A percentile compares a stretch with the other conserved stretches of the same genome.
phyloP scores from a whole-genome alignment of 2,329 filamentous ascomycete species.

The Pyrenochaeta sp. region DNA sequence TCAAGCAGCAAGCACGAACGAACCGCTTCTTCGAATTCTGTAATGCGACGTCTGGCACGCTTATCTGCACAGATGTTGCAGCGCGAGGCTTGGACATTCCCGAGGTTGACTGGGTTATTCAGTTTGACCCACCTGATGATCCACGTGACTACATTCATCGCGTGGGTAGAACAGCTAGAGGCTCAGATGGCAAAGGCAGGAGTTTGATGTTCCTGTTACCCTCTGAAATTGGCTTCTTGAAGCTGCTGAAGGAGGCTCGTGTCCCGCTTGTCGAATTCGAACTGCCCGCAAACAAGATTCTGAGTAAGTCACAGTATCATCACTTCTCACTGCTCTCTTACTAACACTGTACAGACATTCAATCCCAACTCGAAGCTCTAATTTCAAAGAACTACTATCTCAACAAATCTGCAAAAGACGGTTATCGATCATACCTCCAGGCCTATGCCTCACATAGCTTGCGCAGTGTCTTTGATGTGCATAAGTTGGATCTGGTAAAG shows the following conservation, averaged over 20 bases:
- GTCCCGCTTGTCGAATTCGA: slow-evolving; percentile 97
- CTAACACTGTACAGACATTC: slow-evolving; percentile 61
- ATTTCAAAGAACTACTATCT: slow-evolving; percentile 97
- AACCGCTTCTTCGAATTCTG: slow-evolving; percentile 98
- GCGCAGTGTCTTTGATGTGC: slow-evolving; percentile 83
- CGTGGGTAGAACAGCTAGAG: slow-evolving; percentile 92
- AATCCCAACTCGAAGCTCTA: slow-evolving; percentile 83
- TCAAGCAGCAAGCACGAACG: slow-evolving; percentile 99
- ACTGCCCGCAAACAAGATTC: slow-evolving; percentile 89
- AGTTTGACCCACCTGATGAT: slow-evolving; percentile 94
- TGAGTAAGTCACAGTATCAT: slow-evolving; percentile 49
- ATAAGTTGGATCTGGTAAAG: slow-evolving; percentile 83
- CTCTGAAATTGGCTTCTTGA: slow-evolving; percentile 89
- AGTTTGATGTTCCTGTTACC: slow-evolving; percentile 94
- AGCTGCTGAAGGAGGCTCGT: slow-evolving; percentile 87
- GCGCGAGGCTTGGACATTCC: slow-evolving; percentile 95
- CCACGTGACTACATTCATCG: slow-evolving; percentile 77
- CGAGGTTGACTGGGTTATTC: slow-evolving; percentile 88
- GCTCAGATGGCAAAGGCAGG: slow-evolving; percentile 81
- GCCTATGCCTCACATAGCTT: slow-evolving; percentile 90
- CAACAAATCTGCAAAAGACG: slow-evolving; percentile 80
- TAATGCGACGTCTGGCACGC: slow-evolving; percentile 81
- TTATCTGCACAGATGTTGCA: slow-evolving; percentile 97
- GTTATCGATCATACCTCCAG: slow-evolving; percentile 90
- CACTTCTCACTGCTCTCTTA: not conserved